These are phyloP conservation scores for Podospora comata DNA, from an alignment of 495 filamentous ascomycete genomes.

Conservation along the genomic window DNA sequence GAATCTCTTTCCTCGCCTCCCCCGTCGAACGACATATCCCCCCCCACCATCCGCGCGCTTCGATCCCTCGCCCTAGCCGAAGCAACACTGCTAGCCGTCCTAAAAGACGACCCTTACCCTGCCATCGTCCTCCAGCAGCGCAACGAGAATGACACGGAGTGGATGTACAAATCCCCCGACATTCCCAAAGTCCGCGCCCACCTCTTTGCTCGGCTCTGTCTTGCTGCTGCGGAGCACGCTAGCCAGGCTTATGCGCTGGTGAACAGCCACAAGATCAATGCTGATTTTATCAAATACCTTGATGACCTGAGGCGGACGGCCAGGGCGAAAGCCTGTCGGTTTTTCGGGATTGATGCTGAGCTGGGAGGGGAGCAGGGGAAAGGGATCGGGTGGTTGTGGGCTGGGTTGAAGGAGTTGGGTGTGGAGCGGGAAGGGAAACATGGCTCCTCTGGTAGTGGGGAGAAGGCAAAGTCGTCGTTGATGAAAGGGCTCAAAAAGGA, in stretches of 20 bases:
- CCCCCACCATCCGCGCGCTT: slow-evolving; percentile 65
- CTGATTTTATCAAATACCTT: slow-evolving; percentile 64
- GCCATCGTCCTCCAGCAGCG: slow-evolving; percentile 69
- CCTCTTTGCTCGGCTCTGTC: slow-evolving; percentile 80
- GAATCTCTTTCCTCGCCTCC: slow-evolving; percentile 27
- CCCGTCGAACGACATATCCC: slow-evolving; percentile 54
- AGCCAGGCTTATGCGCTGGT: slow-evolving; percentile 55
- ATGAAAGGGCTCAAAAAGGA: slow-evolving; percentile 69
- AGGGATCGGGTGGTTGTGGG: slow-evolving; percentile 79
- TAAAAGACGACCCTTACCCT: slow-evolving; percentile 93
- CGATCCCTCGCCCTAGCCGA: slow-evolving; percentile 74
- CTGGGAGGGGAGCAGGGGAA: slow-evolving; percentile 72
- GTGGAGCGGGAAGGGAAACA: slow-evolving; percentile 39
- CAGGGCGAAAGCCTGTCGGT: slow-evolving; percentile 78
- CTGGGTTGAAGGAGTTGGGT: slow-evolving; percentile 67
- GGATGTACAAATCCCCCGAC: slow-evolving; percentile 85
- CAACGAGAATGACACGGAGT: slow-evolving; percentile 77
- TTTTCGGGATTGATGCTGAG: slow-evolving; percentile 88
- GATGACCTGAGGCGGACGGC: slow-evolving; percentile 70
- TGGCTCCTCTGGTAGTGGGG: slow-evolving; percentile 14
- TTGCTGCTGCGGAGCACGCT: slow-evolving; percentile 70
- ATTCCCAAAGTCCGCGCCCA: slow-evolving; percentile 85
- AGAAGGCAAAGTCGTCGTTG: not conserved
- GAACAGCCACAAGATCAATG: slow-evolving; percentile 50
- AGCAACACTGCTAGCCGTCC: slow-evolving; percentile 81